Evolutionary conservation across 768 basidiomycete species (phyloP).

Genomic region (Fistulinella prunicolor): DNA sequence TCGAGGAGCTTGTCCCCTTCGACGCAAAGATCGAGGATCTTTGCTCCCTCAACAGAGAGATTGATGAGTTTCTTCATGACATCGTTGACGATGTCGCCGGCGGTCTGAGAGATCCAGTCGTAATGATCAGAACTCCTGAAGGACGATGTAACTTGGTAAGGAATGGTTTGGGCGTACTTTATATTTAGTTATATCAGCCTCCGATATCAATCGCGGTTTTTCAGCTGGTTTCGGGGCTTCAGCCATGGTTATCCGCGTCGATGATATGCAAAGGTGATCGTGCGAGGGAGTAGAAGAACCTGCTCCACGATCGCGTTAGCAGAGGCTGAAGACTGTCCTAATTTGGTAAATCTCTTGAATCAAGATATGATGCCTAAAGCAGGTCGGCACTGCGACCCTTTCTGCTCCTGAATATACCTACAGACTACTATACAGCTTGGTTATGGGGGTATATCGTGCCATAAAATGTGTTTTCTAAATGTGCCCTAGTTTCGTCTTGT

Average conservation of each 20-base stretch:
- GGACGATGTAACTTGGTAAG: constrained; percentile 2
- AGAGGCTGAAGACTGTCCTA: constrained; percentile 11
- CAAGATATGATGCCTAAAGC: background rate
- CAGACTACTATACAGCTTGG: constrained; percentile 28
- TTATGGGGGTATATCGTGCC: constrained; percentile 25
- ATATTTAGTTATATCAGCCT: constrained; percentile 83
- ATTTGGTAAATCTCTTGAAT: constrained; percentile 25
- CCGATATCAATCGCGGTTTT: constrained; percentile 54
- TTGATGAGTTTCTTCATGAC: constrained; percentile 85
- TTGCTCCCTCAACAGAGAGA: constrained; percentile 75
- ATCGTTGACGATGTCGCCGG: constrained; percentile 84
- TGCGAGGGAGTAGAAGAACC: constrained; percentile 2
- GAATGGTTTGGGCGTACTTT: constrained; percentile 49
- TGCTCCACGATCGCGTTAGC: constrained; percentile 5
- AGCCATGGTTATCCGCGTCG: constrained; percentile 45
- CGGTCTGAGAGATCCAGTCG: constrained; percentile 49
- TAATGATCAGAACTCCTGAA: constrained; percentile 14
- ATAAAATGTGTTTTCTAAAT: constrained; percentile 20
- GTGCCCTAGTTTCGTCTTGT: constrained; percentile 10
- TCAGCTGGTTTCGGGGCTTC: constrained; percentile 49
- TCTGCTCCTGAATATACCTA: constrained; percentile 11
- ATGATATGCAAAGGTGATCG: constrained; percentile 7
- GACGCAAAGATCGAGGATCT: constrained; percentile 84
- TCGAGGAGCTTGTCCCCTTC: constrained; percentile 95
- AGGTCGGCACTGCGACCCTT: background rate